Conservation (phyloP, 805 yeast species). For the Sugiyamaella lignohabitans region DNA sequence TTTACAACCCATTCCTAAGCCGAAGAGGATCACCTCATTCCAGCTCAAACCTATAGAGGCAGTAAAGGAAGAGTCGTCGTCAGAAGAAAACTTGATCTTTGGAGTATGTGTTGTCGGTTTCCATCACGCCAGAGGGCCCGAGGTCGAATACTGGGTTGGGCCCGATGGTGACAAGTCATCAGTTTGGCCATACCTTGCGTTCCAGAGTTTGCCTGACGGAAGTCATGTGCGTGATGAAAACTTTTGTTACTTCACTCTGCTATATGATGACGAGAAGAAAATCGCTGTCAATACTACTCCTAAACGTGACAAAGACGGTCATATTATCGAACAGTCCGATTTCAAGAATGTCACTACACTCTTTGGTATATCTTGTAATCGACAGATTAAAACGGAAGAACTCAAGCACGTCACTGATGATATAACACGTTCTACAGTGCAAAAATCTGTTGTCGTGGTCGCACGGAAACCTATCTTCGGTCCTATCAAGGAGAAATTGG, state of each 20-base stretch:
- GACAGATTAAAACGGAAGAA: conserved; percentile 66
- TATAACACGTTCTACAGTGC: conserved; percentile 80
- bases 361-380: conserved; percentile 92
- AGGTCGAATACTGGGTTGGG: conserved; percentile 83
- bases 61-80: conserved; percentile 5
- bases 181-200: conserved; percentile 83
- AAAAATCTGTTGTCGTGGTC: conserved; percentile 85
- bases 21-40: conserved; percentile 1
- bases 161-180: conserved; percentile 37
- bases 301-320: conserved; percentile 34
- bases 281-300: conserved; percentile 40
- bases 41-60: conserved; percentile 11
- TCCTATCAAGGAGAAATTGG: conserved; percentile 81
- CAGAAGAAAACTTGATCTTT: conserved; percentile 42
- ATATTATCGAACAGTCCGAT: conserved; percentile 37
- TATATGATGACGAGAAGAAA: conserved; percentile 52
- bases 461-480: conserved; percentile 76
- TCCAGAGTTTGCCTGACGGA: conserved; percentile 95
- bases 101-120: conserved; percentile 89
- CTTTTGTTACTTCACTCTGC: conserved; percentile 79
- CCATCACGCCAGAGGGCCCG: conserved; percentile 91
- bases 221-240: conserved; percentile 91
- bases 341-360: conserved; percentile 50
- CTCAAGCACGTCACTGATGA: conserved; percentile 52
- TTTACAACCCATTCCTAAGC: not conserved